Evolutionary conservation across 129 eudicot species (phyloP), one percentile per base, ranked within the genome.

Genomic region (Saussurea involucrata): DNA sequence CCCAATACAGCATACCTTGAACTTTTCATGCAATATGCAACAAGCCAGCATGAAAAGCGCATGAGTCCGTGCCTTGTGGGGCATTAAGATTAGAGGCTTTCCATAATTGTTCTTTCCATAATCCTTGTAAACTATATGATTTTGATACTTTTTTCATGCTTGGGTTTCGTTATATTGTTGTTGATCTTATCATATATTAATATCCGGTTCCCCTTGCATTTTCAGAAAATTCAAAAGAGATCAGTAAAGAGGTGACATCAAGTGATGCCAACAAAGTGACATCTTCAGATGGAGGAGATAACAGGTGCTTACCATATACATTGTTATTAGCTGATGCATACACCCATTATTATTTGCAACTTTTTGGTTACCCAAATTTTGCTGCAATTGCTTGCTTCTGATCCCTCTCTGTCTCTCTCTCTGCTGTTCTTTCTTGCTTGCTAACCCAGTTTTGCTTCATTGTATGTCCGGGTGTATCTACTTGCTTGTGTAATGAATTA

Each of bases 181-280:
- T 18, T 69, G 31, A 66, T 27, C 34, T 28, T 24, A 31, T 20
- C 17, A 27, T 6, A 49, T 27, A 68, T 40, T 66, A 37, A 70
- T 49, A 77, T 66, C 36, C 0, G 27, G 32, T 40, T 74, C 12
- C 78, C 63, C 79, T 73, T 84, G 53, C 66, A 58, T 68, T 75
- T 84, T 80, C 87, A 92, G 97, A 92, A 63, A 84, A 78, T 72
- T 83, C 89, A 24, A 92, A 92, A 74, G 90, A 87, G 72, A 63
- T 73, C 74, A 76, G 81, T 74, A 85, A 81, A 85, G 90, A 75
- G 31, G 40, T 78, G 8, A 71, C 71, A 64, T 64, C 86, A 76
- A 81, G 74, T 69, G 92, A 87, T 55, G 55, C 82, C 27, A 87
- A 75, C 77, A 84, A 66, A 81, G 83, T 74, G 75, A 34, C 85